These are phyloP conservation scores for Lentinula detonsa DNA, from an alignment of 768 basidiomycete species.

Conservation along the genomic window DNA sequence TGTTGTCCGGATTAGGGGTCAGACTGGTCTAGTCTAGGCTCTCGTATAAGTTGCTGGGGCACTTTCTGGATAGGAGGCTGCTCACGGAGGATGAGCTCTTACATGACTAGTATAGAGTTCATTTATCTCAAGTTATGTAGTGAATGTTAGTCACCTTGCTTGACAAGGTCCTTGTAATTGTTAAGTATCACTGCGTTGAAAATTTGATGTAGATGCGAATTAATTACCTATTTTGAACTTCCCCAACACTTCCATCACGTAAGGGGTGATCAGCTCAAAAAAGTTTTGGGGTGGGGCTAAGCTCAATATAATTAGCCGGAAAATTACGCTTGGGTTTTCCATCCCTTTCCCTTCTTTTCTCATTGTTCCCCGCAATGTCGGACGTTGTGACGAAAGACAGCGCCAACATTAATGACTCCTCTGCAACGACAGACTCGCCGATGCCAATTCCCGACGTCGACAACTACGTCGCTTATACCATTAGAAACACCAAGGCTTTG, in stretches of 20 bases:
- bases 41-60: no score
- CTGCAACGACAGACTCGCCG: conserved; percentile 12
- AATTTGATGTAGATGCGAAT: background rate
- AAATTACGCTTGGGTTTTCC: background rate
- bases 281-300: background rate
- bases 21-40: no score
- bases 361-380: background rate
- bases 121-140: no score
- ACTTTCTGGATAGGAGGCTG: no score
- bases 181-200: background rate
- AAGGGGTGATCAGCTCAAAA: background rate
- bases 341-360: background rate
- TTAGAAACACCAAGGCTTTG: conserved; percentile 40
- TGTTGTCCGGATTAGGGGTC: no score
- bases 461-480: conserved; percentile 52
- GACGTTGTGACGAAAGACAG: conserved; percentile 4
- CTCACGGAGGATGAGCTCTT: no score
- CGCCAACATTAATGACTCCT: background rate
- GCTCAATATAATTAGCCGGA: background rate
- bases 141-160: no score
- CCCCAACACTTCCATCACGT: background rate
- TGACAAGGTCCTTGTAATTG: no score
- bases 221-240: background rate
- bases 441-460: conserved; percentile 34
- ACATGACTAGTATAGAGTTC: no score